Conservation (phyloP, 2,329 filamentous ascomycete genomes). For the Cercospora janseana region DNA sequence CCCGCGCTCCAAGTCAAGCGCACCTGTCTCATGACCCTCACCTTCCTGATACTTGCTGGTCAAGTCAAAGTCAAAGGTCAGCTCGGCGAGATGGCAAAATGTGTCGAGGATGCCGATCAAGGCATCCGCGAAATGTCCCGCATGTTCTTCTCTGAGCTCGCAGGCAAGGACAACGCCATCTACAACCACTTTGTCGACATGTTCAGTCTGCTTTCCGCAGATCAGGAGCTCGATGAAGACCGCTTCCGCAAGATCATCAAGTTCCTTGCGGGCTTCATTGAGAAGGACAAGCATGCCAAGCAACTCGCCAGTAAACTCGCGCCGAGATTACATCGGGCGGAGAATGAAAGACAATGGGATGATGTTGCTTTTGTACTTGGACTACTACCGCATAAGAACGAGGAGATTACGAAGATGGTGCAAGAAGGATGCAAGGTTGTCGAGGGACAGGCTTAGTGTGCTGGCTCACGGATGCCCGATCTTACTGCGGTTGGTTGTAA, state of each 20-base stretch:
- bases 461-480: background rate
- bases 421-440: conserved; percentile 66
- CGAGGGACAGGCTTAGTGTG: conserved; percentile 31
- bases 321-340: conserved; percentile 77
- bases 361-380: conserved; percentile 92
- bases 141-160: conserved; percentile 98
- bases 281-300: conserved; percentile 98
- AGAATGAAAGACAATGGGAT: conserved; percentile 94
- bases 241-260: conserved; percentile 82
- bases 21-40: conserved; percentile 96
- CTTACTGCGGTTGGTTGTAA: too few relatives aligned
- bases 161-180: conserved; percentile 96
- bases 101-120: conserved; percentile 92
- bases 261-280: conserved; percentile 92
- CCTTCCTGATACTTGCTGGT: conserved; percentile 92
- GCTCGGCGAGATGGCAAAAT: conserved; percentile 98
- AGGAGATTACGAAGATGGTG: conserved; percentile 77
- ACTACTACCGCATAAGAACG: conserved; percentile 86
- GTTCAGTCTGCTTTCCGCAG: conserved; percentile 88
- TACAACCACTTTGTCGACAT: conserved; percentile 99
- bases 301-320: conserved; percentile 92
- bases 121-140: conserved; percentile 87
- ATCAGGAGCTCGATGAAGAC: conserved; percentile 77
- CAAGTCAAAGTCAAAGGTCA: conserved; percentile 99
- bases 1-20: conserved; percentile 86